Base-by-base conservation (phyloP, 1,284 basidiomycete genomes). In the Crepidotus sp. region DNA sequence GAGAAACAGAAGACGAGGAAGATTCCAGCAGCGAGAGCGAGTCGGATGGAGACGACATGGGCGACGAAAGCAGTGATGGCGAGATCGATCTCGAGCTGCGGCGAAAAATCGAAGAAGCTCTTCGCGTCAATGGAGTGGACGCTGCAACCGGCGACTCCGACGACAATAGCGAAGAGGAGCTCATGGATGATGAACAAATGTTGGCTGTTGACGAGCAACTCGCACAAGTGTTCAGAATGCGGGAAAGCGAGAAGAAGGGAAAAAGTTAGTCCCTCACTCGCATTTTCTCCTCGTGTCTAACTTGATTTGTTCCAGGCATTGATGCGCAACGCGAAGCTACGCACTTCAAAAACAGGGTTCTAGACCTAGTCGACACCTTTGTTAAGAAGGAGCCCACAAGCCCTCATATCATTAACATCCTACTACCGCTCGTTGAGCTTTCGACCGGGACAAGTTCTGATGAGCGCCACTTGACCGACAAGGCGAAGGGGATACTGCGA, bases 171-270 rank as follows among this genome's bases (percentile, higher is more conserved):
- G 78, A 84, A 24, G 81, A 85, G 54, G 83, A 86, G 34, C 67
- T 83, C 19, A 84, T 93, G 80, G 86, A 94, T 58, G 95, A 98
- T 59, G 94, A 98, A 35, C 90, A 97, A 66, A 98, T 98, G 95
- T 81, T 97, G 72, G 84, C 86, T 37, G 77, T 98, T 33, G 95
- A 98, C 59, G 88, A 90, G 50, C 89, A 96, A 59, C 77, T 98
- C 5, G 89, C 90, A 4, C 80, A 85, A 46, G 84, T 94, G 29
- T 97, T 98, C 77, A 77, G 77, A 52, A 70, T 76, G 36, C 78
- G 80, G n/a, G 70, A 69, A 40, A 77, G 76, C 48, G 79, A 74
- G 57, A 82, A 76, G 55, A 67, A 69, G 31, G 70, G 69, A 41
- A 83, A 80, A 71, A 75, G 85, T 82, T 45, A 50, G 69, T 62